Conservation (phyloP, 805 yeast species). For the Starmerella khaoyaiensis region DNA sequence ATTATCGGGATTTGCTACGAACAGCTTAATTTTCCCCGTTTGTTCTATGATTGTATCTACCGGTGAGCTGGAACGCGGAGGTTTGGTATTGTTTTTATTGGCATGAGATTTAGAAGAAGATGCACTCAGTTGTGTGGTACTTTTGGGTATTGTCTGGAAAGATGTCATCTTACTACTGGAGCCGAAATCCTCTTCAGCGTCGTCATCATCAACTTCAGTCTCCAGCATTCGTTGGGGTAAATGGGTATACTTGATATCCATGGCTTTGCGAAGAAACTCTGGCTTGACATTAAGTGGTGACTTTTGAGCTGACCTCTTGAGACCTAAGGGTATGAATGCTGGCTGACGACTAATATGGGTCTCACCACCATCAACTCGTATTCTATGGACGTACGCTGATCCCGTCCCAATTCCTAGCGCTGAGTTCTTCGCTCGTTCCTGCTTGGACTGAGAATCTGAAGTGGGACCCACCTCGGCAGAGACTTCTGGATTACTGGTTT, state of each 20-base stretch:
- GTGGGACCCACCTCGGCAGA: too few relatives aligned
- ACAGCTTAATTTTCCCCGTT: conserved; percentile 27
- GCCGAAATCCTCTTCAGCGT: conserved; percentile 19
- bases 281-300: conserved; percentile 21
- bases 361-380: conserved; percentile 24
- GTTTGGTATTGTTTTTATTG: neutral
- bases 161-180: neutral
- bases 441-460: neutral
- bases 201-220: conserved; percentile 60
- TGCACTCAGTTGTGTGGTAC: neutral
- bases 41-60: conserved; percentile 27
- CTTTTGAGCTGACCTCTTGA: conserved; percentile 10
- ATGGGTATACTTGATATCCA: conserved; percentile 31
- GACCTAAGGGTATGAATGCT: conserved; percentile 21
- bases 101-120: neutral
- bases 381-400: conserved; percentile 25
- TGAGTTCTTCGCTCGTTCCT: conserved; percentile 5
- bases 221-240: conserved; percentile 53
- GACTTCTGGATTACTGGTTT: too few relatives aligned
- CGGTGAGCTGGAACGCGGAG: conserved; percentile 17
- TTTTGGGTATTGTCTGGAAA: neutral
- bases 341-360: conserved; percentile 22
- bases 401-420: conserved; percentile 23
- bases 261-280: conserved; percentile 26
- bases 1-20: conserved; percentile 31